Evolutionary conservation across 2,329 filamentous ascomycete genomes (phyloP).

Genomic region (Neobulgaria alba): DNA sequence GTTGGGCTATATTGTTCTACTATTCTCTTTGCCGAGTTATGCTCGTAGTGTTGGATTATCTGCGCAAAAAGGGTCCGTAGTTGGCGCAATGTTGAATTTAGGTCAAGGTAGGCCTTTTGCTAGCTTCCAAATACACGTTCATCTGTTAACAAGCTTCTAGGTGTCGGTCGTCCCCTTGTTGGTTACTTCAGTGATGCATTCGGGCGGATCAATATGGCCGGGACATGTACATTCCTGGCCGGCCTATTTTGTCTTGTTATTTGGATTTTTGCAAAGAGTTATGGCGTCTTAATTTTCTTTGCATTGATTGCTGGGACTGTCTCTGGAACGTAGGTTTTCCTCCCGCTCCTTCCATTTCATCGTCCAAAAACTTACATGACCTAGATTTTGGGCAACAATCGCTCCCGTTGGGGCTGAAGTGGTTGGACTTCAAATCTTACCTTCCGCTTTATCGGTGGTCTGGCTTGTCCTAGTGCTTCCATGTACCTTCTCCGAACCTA

Average conservation of each 20-base stretch:
- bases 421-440: conserved; percentile 59
- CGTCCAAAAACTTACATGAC: neutral
- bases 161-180: conserved; percentile 60
- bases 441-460: conserved; percentile 59
- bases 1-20: conserved; percentile 66
- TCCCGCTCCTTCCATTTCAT: too few relatives aligned
- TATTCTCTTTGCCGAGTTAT: conserved; percentile 70
- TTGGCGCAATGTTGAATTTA: conserved; percentile 66
- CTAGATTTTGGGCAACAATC: conserved; percentile 55
- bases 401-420: conserved; percentile 66
- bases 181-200: conserved; percentile 63
- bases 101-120: conserved; percentile 39
- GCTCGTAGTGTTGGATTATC: conserved; percentile 58
- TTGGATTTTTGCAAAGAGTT: conserved; percentile 61
- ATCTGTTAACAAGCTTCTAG: conserved; percentile 29
- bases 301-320: conserved; percentile 57
- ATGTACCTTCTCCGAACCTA: conserved; percentile 56
- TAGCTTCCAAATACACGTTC: too few relatives aligned
- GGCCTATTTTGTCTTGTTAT: conserved; percentile 60
- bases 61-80: conserved; percentile 57
- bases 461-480: conserved; percentile 67
- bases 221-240: conserved; percentile 52
- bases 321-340: conserved; percentile 43
- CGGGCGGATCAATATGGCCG: conserved; percentile 67
- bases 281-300: conserved; percentile 63